Evolutionary conservation across 768 basidiomycete genomes (phyloP), one percentile per base, ranked within the genome.

Genomic region (Russula sp.): DNA sequence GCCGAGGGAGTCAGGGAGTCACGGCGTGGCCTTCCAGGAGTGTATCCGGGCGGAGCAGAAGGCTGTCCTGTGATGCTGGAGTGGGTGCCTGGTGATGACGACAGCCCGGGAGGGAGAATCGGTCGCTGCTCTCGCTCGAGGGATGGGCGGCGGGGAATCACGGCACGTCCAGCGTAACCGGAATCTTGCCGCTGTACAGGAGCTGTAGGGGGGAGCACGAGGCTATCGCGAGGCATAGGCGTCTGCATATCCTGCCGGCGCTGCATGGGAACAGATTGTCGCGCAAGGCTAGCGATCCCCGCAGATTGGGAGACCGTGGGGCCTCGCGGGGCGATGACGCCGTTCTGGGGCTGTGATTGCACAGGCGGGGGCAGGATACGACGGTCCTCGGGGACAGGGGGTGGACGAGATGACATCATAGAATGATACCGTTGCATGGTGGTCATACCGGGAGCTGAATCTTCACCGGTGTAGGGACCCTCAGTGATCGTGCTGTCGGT

Each of bases 81-180:
- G 51, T 47, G 51, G n/a, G 57, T 7, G 18, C 51, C 57, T 4
- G 62, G 62, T 14, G 62, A 63, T 20, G 62, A 55, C n/a, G 62
- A 63, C 13, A 64, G 49, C 10, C 63, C 63, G 4, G 63, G 63
- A 35, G 63, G 63, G n/a, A 64, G 53, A 20, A 39, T 60, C 16
- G 35, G 8, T 16, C 62, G 52, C 39, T 76, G 72, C 55, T 77
- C 77, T 48, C 75, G 73, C n/a, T 77, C 75, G n/a, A 53, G 65
- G 22, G 53, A 61, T 34, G 57, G 32, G 37, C 48, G 59, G 2
- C 51, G 65, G 48, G 64, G 51, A 6, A 58, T 22, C 11, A 56
- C 35, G 18, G 42, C 10, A 35, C 49, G 65, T 22, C 59, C 59
- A 16, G 37, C 59, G 27, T 61, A 67, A 16, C 52, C 35, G 7